Percentiles rank a stretch among this genome's conserved stretches.
These are phyloP conservation scores for Phycomyces nitens DNA, from an alignment of 192 early-diverging fungal species.

Conservation along the genomic window DNA sequence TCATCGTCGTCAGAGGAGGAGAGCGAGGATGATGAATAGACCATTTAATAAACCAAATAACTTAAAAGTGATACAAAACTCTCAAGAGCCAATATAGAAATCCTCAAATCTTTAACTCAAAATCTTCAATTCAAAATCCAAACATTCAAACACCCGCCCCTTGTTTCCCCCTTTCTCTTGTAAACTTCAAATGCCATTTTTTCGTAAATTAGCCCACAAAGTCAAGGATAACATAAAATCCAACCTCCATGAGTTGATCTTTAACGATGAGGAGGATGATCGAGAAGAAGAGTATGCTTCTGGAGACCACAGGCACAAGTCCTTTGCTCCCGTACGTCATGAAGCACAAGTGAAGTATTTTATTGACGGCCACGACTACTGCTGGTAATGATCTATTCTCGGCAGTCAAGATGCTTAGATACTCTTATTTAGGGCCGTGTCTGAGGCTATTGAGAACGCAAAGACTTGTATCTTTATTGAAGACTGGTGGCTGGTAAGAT, in stretches of 20 bases:
- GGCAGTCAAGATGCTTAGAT: too few species aligned
- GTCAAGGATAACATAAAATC: conserved; percentile 7
- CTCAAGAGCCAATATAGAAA: too few species aligned
- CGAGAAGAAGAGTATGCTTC: conserved; percentile 38
- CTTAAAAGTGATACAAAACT: too few species aligned
- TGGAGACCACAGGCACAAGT: conserved; percentile 55
- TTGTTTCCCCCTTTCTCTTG: too few species aligned
- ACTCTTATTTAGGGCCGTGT: conserved; percentile 46
- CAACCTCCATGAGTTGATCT: conserved; percentile 20
- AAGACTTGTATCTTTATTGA: conserved; percentile 65
- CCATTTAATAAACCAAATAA: too few species aligned
- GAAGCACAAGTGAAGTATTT: conserved; percentile 63
- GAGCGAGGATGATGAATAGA: conserved; percentile 9
- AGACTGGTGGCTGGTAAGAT: conserved; percentile 79
- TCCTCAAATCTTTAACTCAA: too few species aligned
- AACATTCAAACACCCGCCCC: too few species aligned
- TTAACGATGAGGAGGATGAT: conserved; percentile 36
- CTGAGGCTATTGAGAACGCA: conserved; percentile 70
- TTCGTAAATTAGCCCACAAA: conserved; percentile 11
- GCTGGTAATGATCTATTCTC: conserved; percentile 34
- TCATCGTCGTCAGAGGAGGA: not conserved
- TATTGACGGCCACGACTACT: conserved; percentile 78
- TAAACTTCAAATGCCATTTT: conserved; percentile 3
- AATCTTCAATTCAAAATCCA: too few species aligned
- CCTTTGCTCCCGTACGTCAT: conserved; percentile 73